Base-by-base conservation (phyloP, 257 asterid species). In the Cinchona pubescens region DNA sequence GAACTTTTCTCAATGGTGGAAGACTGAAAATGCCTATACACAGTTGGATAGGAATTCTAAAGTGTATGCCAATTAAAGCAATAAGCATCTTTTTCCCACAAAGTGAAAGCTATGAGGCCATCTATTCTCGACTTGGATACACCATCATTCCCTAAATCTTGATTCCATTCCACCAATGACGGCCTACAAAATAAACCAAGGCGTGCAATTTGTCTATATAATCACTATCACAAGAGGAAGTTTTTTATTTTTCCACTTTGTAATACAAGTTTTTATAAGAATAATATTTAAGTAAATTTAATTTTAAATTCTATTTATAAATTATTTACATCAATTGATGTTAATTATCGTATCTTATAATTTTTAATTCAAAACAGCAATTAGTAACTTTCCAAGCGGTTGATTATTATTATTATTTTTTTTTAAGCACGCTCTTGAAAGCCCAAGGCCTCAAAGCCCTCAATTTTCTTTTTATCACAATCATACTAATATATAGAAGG, bases 81-180 rank as follows among this genome's bases (percentile, higher is more conserved):
- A 42, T 12, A 67, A 49, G 61, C 48, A 67, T 55, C 74, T 40
- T 40, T 76, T 56, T 58, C 53, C 46, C n/a, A 32, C 48, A 65
- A 69, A 76, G 74, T 42, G 56, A 61, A 68, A 76, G 42, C 69
- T 30, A 38, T 0, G 10, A 12, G 60, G 73, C 58, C 79, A 58
- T 59, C 58, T 74, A 58, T 59, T 72, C 3, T 58, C 68, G n/a
- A 72, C 18, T 56, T 38, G 27, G 68, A 72, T 72, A 58, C 76
- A 35, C 15, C 15, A 59, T 59, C 65, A 29, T 59, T 0, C 65
- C 29, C 13, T 27, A 12, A 59, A 59, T 11, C 5, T 1, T 25
- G 11, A 12, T 59, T 72, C 76, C 34, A 12, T 59, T 72, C 76
- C 34, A 37, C 56, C 67, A 25, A 25, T 56, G 35, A 53, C 51